Evolutionary conservation across 257 asterid genomes (phyloP).

Genomic region (Penstemon barbatus): DNA sequence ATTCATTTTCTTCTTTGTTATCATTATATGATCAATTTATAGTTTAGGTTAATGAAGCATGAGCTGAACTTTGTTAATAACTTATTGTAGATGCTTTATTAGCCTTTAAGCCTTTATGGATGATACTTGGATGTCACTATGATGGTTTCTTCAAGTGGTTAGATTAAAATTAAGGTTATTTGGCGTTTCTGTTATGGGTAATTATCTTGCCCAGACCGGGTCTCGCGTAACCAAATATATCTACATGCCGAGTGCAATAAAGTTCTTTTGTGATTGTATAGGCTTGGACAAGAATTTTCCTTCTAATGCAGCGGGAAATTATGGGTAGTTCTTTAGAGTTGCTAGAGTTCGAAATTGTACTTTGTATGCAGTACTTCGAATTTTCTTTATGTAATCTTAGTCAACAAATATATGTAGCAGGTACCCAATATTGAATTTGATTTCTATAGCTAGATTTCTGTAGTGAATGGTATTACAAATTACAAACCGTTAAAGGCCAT

Average conservation of each 20-base stretch:
- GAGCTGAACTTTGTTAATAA: neutral
- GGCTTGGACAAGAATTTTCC: no score
- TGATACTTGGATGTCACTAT: neutral
- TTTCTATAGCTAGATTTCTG: constrained; percentile 18
- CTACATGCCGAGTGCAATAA: neutral
- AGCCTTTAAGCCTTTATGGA: neutral
- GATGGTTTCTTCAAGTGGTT: constrained; percentile 8
- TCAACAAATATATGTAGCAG: neutral
- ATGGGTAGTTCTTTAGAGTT: neutral
- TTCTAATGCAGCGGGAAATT: neutral
- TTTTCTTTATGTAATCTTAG: neutral
- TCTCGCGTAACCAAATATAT: no score
- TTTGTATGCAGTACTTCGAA: neutral
- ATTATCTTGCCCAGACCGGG: no score
- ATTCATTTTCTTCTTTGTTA: no score
- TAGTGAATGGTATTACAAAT: constrained; percentile 12
- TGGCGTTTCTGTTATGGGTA: neutral
- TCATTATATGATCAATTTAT: no score
- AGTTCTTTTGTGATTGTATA: no score
- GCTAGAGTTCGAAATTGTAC: neutral
- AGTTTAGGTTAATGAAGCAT: no score
- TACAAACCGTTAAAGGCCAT: constrained; percentile 32
- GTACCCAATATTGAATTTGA: constrained; percentile 1
- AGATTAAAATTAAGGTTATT: neutral
- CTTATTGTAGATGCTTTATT: neutral